Conservation (phyloP, 1,139 yeast genomes). For the Starmera stellimalicola region DNA sequence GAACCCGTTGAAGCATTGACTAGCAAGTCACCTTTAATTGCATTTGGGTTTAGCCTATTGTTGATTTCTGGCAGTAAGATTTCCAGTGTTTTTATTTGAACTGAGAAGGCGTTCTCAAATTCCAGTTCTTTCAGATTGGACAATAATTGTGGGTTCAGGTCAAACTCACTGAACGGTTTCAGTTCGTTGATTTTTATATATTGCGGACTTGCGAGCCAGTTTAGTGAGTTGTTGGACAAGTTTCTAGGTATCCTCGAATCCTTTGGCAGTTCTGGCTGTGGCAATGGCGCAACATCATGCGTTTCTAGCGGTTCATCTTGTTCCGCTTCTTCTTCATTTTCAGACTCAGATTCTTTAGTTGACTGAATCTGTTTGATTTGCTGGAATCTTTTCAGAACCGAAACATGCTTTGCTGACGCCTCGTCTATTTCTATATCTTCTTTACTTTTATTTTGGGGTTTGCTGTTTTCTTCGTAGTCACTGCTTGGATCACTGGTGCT, state of each 20-base stretch:
- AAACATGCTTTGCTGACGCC: slow-evolving; percentile 21
- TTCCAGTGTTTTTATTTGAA: slow-evolving; percentile 62
- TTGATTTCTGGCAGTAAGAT: slow-evolving; percentile 42
- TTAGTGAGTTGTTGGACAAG: slow-evolving; percentile 33
- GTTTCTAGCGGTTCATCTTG: slow-evolving; percentile 24
- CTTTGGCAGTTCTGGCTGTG: slow-evolving; percentile 65
- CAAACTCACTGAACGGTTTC: slow-evolving; percentile 33
- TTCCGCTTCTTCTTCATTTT: slow-evolving; percentile 17
- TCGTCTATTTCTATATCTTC: slow-evolving; percentile 5
- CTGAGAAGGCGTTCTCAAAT: slow-evolving; percentile 59
- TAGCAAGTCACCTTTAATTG: slow-evolving; percentile 53
- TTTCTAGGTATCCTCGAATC: slow-evolving; percentile 35
- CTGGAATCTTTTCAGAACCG: slow-evolving; percentile 33
- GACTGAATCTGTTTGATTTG: slow-evolving; percentile 24
- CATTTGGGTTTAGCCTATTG: slow-evolving; percentile 44
- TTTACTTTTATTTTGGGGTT: no score
- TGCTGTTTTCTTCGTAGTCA: no score
- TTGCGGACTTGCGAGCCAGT: slow-evolving; percentile 63
- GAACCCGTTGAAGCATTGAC: slow-evolving; percentile 96
- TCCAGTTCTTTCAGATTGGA: slow-evolving; percentile 39
- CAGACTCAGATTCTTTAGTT: slow-evolving; percentile 20
- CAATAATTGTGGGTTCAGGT: slow-evolving; percentile 27
- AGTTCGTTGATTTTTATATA: slow-evolving; percentile 38
- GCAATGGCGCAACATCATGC: slow-evolving; percentile 65
- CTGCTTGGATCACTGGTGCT: no score